phyloP scores from a whole-genome alignment of 768 basidiomycete species.

The Strobilomyces echinocephalus region DNA sequence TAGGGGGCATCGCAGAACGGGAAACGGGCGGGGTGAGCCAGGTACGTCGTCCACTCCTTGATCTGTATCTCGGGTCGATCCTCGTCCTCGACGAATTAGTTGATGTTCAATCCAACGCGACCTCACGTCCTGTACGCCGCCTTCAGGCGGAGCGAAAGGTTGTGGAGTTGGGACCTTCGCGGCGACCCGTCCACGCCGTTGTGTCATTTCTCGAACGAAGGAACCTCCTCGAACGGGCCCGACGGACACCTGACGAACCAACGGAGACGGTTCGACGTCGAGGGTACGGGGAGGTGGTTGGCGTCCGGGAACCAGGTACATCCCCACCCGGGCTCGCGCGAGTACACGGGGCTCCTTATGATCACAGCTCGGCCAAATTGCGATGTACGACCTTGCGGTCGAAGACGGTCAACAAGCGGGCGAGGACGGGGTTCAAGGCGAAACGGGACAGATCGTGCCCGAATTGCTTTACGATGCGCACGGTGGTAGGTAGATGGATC shows the following conservation, averaged over 20 bases:
- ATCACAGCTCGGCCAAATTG: no score
- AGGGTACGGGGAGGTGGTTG: conserved; percentile 59
- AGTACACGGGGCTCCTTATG: no score
- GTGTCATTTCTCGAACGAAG: conserved; percentile 27
- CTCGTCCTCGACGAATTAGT: conserved; percentile 32
- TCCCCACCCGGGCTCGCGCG: no score
- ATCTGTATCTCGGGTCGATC: no score
- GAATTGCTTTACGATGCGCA: conserved; percentile 48
- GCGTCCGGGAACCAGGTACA: conserved; percentile 66
- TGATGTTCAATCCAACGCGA: conserved; percentile 70
- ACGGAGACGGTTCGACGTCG: conserved; percentile 71
- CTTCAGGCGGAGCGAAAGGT: conserved; percentile 54
- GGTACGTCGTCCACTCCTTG: conserved; percentile 31
- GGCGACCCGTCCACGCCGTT: conserved; percentile 44
- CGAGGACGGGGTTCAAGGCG: conserved; percentile 1
- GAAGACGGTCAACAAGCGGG: no score
- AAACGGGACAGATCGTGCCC: conserved; percentile 22
- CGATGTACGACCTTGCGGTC: no score
- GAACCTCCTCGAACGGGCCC: neutral
- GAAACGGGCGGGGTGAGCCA: conserved; percentile 42
- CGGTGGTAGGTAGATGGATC: conserved; percentile 39
- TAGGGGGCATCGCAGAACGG: conserved; percentile 48
- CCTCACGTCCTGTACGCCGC: conserved; percentile 76
- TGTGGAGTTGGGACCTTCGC: conserved; percentile 81
- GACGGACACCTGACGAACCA: conserved; percentile 58